These are phyloP conservation scores for Quercus parvula DNA, from an alignment of 306 rosid genomes.

Conservation along the genomic window DNA sequence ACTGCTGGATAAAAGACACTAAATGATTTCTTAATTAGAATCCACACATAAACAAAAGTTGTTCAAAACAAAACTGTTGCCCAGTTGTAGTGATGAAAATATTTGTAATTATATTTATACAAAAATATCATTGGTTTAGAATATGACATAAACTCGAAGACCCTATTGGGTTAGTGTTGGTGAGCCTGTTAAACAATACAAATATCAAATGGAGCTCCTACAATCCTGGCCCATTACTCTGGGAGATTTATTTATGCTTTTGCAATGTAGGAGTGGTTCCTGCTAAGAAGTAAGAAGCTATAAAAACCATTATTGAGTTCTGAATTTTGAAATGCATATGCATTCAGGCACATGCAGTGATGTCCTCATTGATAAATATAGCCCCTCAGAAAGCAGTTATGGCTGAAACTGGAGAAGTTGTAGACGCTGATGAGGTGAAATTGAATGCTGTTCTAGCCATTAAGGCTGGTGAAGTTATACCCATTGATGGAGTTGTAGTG, in stretches of 20 bases:
- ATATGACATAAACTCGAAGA: no score
- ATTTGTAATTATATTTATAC: not conserved
- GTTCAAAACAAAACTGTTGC: not conserved
- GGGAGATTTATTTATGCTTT: not conserved
- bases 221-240: not conserved
- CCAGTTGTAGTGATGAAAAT: not conserved
- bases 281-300: no score
- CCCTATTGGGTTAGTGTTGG: no score
- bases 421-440: conserved; percentile 77
- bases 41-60: not conserved
- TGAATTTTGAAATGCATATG: not conserved
- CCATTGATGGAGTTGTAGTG: conserved; percentile 81
- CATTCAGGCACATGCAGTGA: conserved; percentile 77
- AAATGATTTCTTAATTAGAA: no score
- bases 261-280: no score
- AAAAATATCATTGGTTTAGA: no score
- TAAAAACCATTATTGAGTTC: not conserved
- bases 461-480: conserved; percentile 86
- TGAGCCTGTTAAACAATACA: no score
- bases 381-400: conserved; percentile 83
- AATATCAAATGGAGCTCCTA: no score
- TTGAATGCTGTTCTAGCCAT: conserved; percentile 64
- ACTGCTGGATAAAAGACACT: not conserved
- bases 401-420: conserved; percentile 78
- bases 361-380: conserved; percentile 81